Percentiles rank a stretch among this genome's conserved stretches.
Conservation (phyloP, 1,284 basidiomycete species). For the Boletellus deceptivus region DNA sequence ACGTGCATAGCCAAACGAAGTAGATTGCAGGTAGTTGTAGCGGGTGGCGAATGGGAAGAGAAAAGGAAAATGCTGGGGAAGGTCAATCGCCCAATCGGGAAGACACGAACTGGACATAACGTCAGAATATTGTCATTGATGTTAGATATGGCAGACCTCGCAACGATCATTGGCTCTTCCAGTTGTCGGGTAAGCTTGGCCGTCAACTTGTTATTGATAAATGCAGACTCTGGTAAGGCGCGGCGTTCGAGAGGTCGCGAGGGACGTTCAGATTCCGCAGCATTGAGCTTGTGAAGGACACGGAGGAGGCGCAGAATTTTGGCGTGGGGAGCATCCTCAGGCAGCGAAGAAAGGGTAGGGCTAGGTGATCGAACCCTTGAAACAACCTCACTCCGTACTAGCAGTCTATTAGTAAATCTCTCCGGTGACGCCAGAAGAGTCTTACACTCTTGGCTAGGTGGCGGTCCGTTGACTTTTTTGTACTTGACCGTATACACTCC, state of each 20-base stretch:
- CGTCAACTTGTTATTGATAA: conserved; percentile 97
- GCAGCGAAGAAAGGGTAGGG: conserved; percentile 72
- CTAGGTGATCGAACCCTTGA: conserved; percentile 58
- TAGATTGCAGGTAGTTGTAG: conserved; percentile 95
- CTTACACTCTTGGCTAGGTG: conserved; percentile 60
- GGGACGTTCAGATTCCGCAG: conserved; percentile 57
- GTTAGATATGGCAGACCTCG: conserved; percentile 55
- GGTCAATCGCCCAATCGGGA: conserved; percentile 94
- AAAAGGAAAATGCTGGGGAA: conserved; percentile 95
- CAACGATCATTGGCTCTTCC: conserved; percentile 98
- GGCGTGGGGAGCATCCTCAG: conserved; percentile 80
- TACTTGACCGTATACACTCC: conserved; percentile 90
- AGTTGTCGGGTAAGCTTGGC: conserved; percentile 97
- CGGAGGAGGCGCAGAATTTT: conserved; percentile 91
- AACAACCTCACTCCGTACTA: conserved; percentile 37
- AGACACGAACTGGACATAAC: conserved; percentile 71
- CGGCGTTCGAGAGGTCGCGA: conserved; percentile 49
- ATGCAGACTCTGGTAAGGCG: conserved; percentile 71
- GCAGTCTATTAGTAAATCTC: conserved; percentile 15
- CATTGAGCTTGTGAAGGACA: conserved; percentile 81
- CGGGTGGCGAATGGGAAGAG: conserved; percentile 97
- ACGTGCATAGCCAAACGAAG: conserved; percentile 95
- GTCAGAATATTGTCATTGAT: conserved; percentile 1
- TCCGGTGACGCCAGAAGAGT: conserved; percentile 7
- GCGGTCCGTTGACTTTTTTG: conserved; percentile 88